These are phyloP conservation scores for Viridothelium virens DNA, from an alignment of 495 filamentous ascomycete species.

Conservation along the genomic window DNA sequence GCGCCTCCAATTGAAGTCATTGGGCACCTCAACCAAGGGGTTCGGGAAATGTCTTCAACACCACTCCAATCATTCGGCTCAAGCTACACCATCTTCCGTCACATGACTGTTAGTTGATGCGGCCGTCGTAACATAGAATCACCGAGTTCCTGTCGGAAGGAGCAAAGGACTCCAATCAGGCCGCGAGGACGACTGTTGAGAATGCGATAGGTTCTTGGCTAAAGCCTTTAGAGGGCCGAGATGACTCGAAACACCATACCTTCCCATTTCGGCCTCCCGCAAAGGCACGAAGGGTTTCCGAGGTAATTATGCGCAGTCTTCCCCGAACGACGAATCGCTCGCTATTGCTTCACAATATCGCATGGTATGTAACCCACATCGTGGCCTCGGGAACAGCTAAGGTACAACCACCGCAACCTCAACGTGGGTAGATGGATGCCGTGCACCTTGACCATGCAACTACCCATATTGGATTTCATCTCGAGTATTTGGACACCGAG, in stretches of 20 bases:
- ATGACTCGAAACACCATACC: conserved; percentile 9
- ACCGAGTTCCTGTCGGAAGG: not conserved
- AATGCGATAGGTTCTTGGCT: not conserved
- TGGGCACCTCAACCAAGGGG: too few relatives aligned
- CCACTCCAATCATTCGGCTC: not conserved
- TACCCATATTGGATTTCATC: not conserved
- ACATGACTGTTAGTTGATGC: conserved; percentile 6
- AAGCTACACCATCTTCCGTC: not conserved
- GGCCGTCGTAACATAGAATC: not conserved
- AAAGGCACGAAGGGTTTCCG: not conserved
- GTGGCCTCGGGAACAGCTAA: not conserved
- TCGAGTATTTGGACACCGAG: not conserved
- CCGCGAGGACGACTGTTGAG: not conserved
- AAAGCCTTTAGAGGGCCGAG: not conserved
- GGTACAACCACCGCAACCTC: not conserved
- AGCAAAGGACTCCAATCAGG: conserved; percentile 9
- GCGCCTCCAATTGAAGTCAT: too few relatives aligned
- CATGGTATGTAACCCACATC: not conserved
- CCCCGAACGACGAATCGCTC: not conserved
- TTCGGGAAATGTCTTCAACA: not conserved
- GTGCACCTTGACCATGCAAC: conserved; percentile 7
- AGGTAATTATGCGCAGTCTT: conserved; percentile 3
- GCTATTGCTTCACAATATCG: not conserved
- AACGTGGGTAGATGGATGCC: not conserved
- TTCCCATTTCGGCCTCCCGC: conserved; percentile 1